phyloP scores from a whole-genome alignment of 345 rosid species.

The Hibiscus syriacus region DNA sequence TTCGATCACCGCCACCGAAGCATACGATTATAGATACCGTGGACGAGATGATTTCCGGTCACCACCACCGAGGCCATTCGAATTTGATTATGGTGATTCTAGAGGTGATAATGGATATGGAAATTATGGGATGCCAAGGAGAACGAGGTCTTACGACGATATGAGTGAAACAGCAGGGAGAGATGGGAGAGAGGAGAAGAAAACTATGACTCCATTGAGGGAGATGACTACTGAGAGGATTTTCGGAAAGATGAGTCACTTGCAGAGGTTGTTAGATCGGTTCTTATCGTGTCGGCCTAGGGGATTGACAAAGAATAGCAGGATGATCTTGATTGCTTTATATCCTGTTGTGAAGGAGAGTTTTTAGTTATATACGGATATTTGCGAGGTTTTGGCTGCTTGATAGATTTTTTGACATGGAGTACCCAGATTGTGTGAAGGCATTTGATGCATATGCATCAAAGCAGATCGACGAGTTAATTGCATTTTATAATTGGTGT shows the following conservation, averaged over 20 bases:
- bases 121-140: slow-evolving; percentile 50
- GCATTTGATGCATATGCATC: no score
- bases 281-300: slow-evolving; percentile 88
- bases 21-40: no score
- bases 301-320: slow-evolving; percentile 58
- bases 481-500: no score
- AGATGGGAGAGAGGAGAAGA: slow-evolving; percentile 28
- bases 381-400: no score
- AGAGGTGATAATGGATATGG: slow-evolving; percentile 26
- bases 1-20: no score
- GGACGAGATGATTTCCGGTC: no score
- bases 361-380: slow-evolving; percentile 70
- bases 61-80: no score
- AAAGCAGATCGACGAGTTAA: no score
- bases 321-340: slow-evolving; percentile 68
- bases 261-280: no score
- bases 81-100: slow-evolving; percentile 42
- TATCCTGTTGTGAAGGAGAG: slow-evolving; percentile 77
- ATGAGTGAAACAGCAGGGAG: slow-evolving; percentile 42
- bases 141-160: slow-evolving; percentile 61
- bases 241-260: slow-evolving; percentile 75
- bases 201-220: slow-evolving; percentile 47
- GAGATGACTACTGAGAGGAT: slow-evolving; percentile 74
- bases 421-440: no score
- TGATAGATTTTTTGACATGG: no score